Conservation (phyloP, 2,329 filamentous ascomycete species). For the Cephalotrichum gorgonifer region DNA sequence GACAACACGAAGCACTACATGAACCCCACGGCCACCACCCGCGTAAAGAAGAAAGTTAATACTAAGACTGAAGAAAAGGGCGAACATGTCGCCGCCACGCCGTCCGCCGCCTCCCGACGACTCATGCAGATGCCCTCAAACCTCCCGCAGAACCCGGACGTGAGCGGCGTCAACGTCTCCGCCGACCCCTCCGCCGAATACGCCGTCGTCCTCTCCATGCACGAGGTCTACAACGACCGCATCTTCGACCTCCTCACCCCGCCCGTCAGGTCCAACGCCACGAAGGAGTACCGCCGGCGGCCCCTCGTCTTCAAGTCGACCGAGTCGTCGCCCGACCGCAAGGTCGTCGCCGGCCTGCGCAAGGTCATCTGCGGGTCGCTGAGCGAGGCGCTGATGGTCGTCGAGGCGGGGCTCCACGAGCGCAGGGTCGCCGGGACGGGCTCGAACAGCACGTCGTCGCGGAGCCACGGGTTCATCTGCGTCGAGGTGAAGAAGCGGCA, state of each 20-base stretch:
- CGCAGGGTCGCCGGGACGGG: constrained; percentile 81
- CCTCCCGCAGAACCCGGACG: constrained; percentile 64
- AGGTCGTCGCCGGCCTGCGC: constrained; percentile 82
- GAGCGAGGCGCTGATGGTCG: constrained; percentile 75
- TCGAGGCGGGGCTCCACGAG: constrained; percentile 83
- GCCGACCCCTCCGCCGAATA: constrained; percentile 67
- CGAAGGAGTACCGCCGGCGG: constrained; percentile 64
- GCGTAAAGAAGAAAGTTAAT: constrained; percentile 24
- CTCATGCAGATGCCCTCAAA: constrained; percentile 59
- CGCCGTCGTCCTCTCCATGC: constrained; percentile 88
- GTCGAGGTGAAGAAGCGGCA: constrained; percentile 82
- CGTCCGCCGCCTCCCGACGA: constrained; percentile 43
- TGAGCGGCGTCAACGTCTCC: constrained; percentile 58
- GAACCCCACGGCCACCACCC: constrained; percentile 33
- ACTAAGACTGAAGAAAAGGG: constrained; percentile 39
- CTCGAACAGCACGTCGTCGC: constrained; percentile 83
- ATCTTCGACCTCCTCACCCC: constrained; percentile 86
- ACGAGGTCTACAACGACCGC: constrained; percentile 96
- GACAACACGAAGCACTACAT: constrained; percentile 20
- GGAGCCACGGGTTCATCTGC: constrained; percentile 94
- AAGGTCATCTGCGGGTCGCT: constrained; percentile 81
- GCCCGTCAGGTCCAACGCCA: constrained; percentile 45
- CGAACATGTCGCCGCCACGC: constrained; percentile 34
- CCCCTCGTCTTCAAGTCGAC: constrained; percentile 87
- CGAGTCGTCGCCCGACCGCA: constrained; percentile 78